These are phyloP conservation scores for Sambucus nigra DNA, from an alignment of 129 eudicot species.

Conservation along the genomic window DNA sequence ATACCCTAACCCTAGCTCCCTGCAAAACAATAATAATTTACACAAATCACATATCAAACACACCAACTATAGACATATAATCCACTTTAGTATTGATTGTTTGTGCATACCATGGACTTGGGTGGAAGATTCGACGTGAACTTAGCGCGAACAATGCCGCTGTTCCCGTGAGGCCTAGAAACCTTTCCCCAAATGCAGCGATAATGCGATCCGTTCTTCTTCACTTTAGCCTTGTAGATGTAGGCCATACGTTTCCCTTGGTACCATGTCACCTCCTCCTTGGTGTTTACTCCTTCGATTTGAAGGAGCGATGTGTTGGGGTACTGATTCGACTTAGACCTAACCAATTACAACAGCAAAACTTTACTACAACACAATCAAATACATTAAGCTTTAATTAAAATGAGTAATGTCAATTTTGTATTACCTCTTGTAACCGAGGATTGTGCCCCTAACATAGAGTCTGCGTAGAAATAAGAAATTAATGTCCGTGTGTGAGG, in stretches of 20 bases:
- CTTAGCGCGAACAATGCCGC: slow-evolving; percentile 58
- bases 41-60: background rate
- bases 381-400: background rate
- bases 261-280: slow-evolving; percentile 58
- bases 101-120: slow-evolving; percentile 45
- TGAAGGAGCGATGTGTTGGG: slow-evolving; percentile 56
- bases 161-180: slow-evolving; percentile 62
- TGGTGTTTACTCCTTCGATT: slow-evolving; percentile 52
- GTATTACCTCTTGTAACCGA: slow-evolving; percentile 50
- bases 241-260: slow-evolving; percentile 49
- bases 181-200: slow-evolving; percentile 73
- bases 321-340: slow-evolving; percentile 66
- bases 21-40: slow-evolving; percentile 14
- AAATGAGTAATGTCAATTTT: background rate
- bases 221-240: slow-evolving; percentile 49
- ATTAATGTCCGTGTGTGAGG: background rate
- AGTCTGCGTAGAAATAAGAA: slow-evolving; percentile 20
- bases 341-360: background rate
- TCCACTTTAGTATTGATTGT: background rate
- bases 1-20: slow-evolving; percentile 71
- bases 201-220: slow-evolving; percentile 42
- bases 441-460: slow-evolving; percentile 50
- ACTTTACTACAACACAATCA: background rate
- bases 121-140: slow-evolving; percentile 64
- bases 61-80: background rate